Conservation (phyloP, 306 rosid genomes). For the Cucurbita moschata region DNA sequence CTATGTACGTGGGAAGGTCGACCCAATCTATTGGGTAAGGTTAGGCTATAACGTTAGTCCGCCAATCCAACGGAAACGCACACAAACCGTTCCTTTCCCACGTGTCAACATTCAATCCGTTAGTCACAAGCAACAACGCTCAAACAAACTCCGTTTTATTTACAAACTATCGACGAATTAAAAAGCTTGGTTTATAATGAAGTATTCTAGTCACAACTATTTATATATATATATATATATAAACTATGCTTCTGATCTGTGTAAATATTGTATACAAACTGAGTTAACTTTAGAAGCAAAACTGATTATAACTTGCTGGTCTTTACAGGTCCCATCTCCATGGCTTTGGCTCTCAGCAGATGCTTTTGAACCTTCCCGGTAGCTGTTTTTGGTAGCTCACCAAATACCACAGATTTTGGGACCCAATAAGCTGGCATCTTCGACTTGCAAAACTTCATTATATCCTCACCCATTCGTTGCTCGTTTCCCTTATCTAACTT, state of each 20-base stretch:
- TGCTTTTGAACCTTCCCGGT: slow-evolving; percentile 80
- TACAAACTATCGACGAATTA: too few relatives aligned
- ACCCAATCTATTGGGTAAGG: too few relatives aligned
- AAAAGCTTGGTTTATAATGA: not conserved
- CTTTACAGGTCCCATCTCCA: slow-evolving; percentile 54
- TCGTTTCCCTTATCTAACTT: slow-evolving; percentile 40
- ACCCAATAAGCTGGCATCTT: slow-evolving; percentile 80
- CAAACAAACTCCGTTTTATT: too few relatives aligned
- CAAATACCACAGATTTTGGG: slow-evolving; percentile 62
- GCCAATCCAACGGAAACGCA: too few relatives aligned
- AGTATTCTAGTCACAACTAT: not conserved
- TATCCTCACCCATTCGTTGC: slow-evolving; percentile 39
- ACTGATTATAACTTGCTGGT: slow-evolving; percentile 21
- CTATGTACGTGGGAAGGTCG: too few relatives aligned
- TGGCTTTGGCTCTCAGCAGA: slow-evolving; percentile 56
- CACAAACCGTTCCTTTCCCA: too few relatives aligned
- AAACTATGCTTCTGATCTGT: not conserved
- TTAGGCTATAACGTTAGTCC: too few relatives aligned
- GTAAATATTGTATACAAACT: not conserved
- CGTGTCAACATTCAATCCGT: too few relatives aligned
- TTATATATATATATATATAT: too few relatives aligned
- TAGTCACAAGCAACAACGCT: too few relatives aligned
- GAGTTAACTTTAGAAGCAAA: not conserved
- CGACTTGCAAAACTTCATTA: slow-evolving; percentile 55
- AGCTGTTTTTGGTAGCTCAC: slow-evolving; percentile 58